These are phyloP conservation scores for Comarum palustre DNA, from an alignment of 306 rosid genomes.

Conservation along the genomic window DNA sequence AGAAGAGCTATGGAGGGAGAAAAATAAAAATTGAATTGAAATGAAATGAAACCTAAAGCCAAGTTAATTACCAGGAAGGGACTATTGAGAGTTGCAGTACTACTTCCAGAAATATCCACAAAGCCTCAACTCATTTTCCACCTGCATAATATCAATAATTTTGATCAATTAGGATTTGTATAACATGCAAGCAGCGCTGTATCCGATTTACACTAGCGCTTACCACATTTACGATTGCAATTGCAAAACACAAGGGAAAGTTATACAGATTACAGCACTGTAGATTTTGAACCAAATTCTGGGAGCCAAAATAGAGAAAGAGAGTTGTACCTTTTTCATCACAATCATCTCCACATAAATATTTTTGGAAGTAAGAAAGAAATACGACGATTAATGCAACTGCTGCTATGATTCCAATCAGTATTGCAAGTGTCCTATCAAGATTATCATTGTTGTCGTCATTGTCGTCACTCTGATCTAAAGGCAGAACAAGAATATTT, in stretches of 20 bases:
- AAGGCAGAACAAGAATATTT: slow-evolving; percentile 6
- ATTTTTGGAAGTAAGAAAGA: slow-evolving; percentile 55
- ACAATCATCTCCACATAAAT: slow-evolving; percentile 20
- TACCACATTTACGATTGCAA: background rate
- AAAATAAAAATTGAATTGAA: slow-evolving; percentile 7
- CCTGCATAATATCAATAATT: slow-evolving; percentile 37
- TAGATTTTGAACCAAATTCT: background rate
- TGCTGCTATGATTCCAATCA: slow-evolving; percentile 72
- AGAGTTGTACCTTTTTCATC: slow-evolving; percentile 29
- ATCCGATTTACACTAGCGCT: background rate
- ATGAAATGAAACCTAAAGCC: slow-evolving; percentile 28
- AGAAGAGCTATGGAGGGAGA: slow-evolving; percentile 28
- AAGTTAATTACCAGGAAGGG: slow-evolving; percentile 29
- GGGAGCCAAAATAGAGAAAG: background rate
- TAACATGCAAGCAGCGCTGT: background rate
- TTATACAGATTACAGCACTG: background rate
- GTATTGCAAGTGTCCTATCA: slow-evolving; percentile 72
- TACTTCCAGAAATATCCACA: slow-evolving; percentile 28
- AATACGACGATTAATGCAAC: slow-evolving; percentile 61
- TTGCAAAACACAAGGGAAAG: background rate
- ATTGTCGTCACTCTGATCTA: slow-evolving; percentile 22
- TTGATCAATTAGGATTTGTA: background rate
- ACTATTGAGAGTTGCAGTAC: slow-evolving; percentile 15
- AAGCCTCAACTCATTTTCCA: slow-evolving; percentile 41
- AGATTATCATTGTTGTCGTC: slow-evolving; percentile 41